Conservation (phyloP, 805 yeast genomes). For the Brettanomyces custersianus region DNA sequence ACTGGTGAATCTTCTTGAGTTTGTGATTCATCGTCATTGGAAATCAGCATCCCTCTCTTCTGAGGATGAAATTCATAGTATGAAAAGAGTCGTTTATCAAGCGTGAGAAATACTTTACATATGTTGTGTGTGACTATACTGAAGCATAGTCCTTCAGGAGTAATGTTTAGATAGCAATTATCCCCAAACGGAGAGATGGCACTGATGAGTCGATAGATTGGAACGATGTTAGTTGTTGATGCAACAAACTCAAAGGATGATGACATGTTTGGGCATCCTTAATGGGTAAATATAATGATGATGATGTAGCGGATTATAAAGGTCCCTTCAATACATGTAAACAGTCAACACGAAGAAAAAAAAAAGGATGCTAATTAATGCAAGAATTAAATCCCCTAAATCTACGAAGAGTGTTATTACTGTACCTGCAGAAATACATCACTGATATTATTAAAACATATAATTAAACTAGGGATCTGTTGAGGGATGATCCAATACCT, state of each 20-base stretch:
- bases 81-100: conserved; percentile 30
- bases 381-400: too few relatives aligned
- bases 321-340: too few relatives aligned
- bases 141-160: conserved; percentile 43
- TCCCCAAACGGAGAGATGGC: conserved; percentile 24
- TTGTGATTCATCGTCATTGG: conserved; percentile 8
- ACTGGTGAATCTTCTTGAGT: conserved; percentile 6
- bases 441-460: too few relatives aligned
- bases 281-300: too few relatives aligned
- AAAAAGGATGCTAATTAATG: too few relatives aligned
- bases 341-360: too few relatives aligned
- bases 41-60: conserved; percentile 4
- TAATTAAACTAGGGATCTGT: too few relatives aligned
- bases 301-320: too few relatives aligned
- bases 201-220: conserved; percentile 19
- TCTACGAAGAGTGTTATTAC: too few relatives aligned
- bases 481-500: too few relatives aligned
- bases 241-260: conserved; percentile 20
- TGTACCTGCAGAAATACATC: too few relatives aligned
- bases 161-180: conserved; percentile 26
- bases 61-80: conserved; percentile 19
- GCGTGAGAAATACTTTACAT: conserved; percentile 27
- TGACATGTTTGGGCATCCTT: too few relatives aligned
- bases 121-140: conserved; percentile 38
- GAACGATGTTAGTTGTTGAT: conserved; percentile 17